A percentile compares a stretch with the other conserved stretches of the same genome.
Conservation (phyloP, 495 filamentous ascomycete species). For the Penicillium flavigenum region DNA sequence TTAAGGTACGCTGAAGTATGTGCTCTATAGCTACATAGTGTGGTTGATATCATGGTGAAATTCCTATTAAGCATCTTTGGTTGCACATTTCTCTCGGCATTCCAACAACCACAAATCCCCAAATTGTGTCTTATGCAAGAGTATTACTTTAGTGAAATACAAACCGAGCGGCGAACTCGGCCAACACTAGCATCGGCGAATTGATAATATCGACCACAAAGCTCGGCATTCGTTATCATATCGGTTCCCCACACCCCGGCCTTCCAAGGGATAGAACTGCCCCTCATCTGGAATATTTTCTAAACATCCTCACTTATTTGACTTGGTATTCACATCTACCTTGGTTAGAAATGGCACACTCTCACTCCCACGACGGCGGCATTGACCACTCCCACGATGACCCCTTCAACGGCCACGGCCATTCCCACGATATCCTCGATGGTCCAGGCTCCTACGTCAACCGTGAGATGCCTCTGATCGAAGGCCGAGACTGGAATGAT, state of each 20-base stretch:
- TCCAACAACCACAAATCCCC: neutral
- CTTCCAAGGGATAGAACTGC: slow-evolving; percentile 15
- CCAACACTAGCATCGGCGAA: neutral
- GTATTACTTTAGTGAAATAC: neutral
- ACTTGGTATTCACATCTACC: slow-evolving; percentile 4
- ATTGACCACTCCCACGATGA: slow-evolving; percentile 61
- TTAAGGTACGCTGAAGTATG: neutral
- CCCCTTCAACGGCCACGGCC: slow-evolving; percentile 78
- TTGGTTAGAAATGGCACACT: slow-evolving; percentile 38
- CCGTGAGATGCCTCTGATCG: slow-evolving; percentile 90
- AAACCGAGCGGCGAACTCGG: slow-evolving; percentile 22
- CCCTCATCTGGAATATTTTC: slow-evolving; percentile 19
- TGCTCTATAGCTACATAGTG: neutral
- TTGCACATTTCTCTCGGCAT: too few relatives aligned
- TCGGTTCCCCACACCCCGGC: slow-evolving; percentile 21
- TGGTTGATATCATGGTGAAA: neutral
- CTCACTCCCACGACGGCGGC: slow-evolving; percentile 58
- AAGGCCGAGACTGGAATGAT: slow-evolving; percentile 85
- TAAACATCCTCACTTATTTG: neutral
- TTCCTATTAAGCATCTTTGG: neutral
- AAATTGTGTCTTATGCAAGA: neutral
- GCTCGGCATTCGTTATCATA: slow-evolving; percentile 29
- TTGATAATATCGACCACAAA: neutral
- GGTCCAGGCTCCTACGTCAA: slow-evolving; percentile 86
- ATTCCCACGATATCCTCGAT: slow-evolving; percentile 93